These are phyloP conservation scores for Corymbia calophylla DNA, from an alignment of 441 rosid species.

Conservation along the genomic window DNA sequence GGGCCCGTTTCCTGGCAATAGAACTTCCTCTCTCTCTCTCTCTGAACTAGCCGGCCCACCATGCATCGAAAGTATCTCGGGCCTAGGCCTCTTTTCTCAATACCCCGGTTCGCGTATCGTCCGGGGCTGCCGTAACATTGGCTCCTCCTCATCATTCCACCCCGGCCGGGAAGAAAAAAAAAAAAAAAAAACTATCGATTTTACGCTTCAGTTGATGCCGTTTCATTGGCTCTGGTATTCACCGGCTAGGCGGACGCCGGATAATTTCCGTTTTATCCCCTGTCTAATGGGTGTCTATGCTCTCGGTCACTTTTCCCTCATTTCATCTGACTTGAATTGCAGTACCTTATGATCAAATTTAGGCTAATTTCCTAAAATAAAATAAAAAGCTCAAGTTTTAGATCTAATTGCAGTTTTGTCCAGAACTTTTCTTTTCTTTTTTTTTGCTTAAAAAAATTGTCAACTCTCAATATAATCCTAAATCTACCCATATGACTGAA, in stretches of 20 bases:
- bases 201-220: background rate
- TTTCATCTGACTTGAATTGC: background rate
- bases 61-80: background rate
- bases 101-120: background rate
- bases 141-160: background rate
- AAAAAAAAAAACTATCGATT: background rate
- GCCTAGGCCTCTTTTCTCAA: background rate
- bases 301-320: background rate
- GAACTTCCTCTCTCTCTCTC: background rate
- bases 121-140: background rate
- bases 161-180: background rate
- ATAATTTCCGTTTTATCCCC: background rate
- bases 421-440: no score
- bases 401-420: background rate
- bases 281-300: background rate
- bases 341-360: background rate
- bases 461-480: background rate
- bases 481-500: accelerated
- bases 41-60: background rate
- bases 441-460: no score
- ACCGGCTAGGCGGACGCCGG: background rate
- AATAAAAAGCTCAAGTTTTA: background rate
- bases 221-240: background rate
- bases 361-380: accelerated
- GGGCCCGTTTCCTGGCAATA: background rate